These are phyloP conservation scores for Leptodermis oblonga DNA, from an alignment of 257 asterid species.

Conservation along the genomic window DNA sequence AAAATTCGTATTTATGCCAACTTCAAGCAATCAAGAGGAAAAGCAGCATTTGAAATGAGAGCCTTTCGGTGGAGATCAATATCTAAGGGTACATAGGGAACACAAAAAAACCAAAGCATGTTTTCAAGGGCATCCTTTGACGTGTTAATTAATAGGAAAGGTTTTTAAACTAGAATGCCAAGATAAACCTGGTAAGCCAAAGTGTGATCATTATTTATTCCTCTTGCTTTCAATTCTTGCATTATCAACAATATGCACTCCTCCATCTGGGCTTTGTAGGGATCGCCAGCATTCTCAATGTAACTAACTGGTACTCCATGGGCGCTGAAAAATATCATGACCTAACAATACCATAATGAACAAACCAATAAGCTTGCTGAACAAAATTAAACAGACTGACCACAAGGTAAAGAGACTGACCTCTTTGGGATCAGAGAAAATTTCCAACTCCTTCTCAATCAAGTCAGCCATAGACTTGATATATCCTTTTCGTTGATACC, in stretches of 20 bases:
- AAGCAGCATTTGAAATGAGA: background rate
- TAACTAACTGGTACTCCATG: constrained; percentile 97
- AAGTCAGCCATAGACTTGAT: constrained; percentile 87
- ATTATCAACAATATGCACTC: constrained; percentile 81
- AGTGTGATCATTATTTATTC: constrained; percentile 62
- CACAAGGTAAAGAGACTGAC: constrained; percentile 24
- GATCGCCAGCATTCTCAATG: constrained; percentile 92
- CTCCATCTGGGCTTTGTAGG: constrained; percentile 91
- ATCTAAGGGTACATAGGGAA: background rate
- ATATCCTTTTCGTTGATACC: constrained; percentile 94
- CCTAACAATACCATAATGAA: constrained; percentile 33
- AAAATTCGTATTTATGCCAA: background rate
- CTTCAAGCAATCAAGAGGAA: background rate
- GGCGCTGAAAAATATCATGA: constrained; percentile 90
- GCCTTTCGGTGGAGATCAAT: constrained; percentile 1
- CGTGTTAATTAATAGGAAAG: background rate
- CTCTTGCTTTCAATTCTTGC: constrained; percentile 87
- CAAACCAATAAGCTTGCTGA: constrained; percentile 11
- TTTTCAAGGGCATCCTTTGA: background rate
- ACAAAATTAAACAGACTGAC: background rate
- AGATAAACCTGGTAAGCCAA: constrained; percentile 82
- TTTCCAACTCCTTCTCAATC: constrained; percentile 69
- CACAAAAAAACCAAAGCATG: background rate
- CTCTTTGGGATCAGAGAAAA: constrained; percentile 61
- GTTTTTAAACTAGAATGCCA: background rate